phyloP scores from a whole-genome alignment of 495 filamentous ascomycete genomes.

The Aspergillus steynii region DNA sequence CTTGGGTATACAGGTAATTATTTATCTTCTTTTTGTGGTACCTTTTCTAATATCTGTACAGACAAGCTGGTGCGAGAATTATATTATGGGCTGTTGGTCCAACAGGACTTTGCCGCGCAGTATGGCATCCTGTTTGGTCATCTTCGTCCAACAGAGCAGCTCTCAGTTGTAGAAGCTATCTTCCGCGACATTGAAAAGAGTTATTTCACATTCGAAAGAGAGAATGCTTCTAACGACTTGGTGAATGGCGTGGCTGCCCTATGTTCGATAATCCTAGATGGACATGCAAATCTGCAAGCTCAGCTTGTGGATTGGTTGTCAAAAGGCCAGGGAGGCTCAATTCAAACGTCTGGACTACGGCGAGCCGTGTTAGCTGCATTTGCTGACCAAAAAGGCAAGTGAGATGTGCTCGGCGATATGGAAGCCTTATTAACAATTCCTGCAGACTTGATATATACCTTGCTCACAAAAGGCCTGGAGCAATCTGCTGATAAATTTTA shows the following conservation, averaged over 20 bases:
- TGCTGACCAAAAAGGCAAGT: constrained; percentile 52
- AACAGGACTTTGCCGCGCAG: constrained; percentile 23
- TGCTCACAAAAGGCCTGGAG: constrained; percentile 66
- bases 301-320: constrained; percentile 69
- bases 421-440: constrained; percentile 21
- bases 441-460: constrained; percentile 49
- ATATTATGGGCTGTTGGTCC: constrained; percentile 43
- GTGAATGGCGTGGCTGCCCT: constrained; percentile 45
- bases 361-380: constrained; percentile 66
- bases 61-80: constrained; percentile 56
- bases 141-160: constrained; percentile 58
- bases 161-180: constrained; percentile 55
- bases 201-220: constrained; percentile 37
- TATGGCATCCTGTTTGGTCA: constrained; percentile 47
- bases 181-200: constrained; percentile 60
- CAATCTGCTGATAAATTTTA: constrained; percentile 84
- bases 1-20: constrained; percentile 74
- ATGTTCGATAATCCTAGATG: constrained; percentile 34
- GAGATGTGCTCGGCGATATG: neutral
- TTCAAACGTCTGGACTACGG: constrained; percentile 63
- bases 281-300: constrained; percentile 39
- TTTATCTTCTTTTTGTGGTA: neutral
- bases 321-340: constrained; percentile 53
- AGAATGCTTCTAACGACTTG: constrained; percentile 10
- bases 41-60: constrained; percentile 36